A percentile compares a stretch with the other conserved stretches of the same genome.
phyloP scores from a whole-genome alignment of 2,329 filamentous ascomycete genomes.

The Xylaria digitata region DNA sequence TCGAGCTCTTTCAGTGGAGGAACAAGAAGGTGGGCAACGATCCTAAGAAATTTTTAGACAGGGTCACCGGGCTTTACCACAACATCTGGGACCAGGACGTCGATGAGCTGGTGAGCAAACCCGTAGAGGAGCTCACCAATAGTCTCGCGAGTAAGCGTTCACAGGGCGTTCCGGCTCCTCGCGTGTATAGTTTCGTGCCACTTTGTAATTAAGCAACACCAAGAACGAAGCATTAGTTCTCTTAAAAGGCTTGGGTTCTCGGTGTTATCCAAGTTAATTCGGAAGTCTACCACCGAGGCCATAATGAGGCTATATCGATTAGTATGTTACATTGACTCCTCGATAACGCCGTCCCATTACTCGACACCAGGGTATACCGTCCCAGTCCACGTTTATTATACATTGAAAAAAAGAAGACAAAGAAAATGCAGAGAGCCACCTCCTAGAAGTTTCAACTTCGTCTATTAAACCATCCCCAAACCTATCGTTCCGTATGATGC shows the following conservation, averaged over 20 bases:
- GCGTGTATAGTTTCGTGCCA: too few species aligned
- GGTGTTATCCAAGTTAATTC: neutral
- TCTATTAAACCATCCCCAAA: neutral
- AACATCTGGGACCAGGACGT: conserved; percentile 50
- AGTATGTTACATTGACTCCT: neutral
- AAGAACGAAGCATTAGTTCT: neutral
- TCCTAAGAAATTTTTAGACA: conserved; percentile 40
- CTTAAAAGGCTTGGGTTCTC: neutral
- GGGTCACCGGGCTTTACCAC: conserved; percentile 42
- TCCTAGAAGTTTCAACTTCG: neutral
- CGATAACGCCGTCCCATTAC: neutral
- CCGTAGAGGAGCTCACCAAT: conserved; percentile 33
- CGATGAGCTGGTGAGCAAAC: conserved; percentile 43
- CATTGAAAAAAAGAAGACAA: neutral
- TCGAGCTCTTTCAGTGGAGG: conserved; percentile 49
- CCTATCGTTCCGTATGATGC: conserved; percentile 4
- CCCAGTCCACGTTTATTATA: neutral
- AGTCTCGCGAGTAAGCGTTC: neutral
- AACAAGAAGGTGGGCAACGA: conserved; percentile 40
- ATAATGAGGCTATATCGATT: neutral
- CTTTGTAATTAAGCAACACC: neutral
- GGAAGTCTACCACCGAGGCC: neutral
- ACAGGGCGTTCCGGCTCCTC: neutral
- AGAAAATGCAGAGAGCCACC: neutral
- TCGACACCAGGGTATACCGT: conserved; percentile 14